Conservation (phyloP, 1,284 basidiomycete species). For the Apiotrichum laibachii region DNA sequence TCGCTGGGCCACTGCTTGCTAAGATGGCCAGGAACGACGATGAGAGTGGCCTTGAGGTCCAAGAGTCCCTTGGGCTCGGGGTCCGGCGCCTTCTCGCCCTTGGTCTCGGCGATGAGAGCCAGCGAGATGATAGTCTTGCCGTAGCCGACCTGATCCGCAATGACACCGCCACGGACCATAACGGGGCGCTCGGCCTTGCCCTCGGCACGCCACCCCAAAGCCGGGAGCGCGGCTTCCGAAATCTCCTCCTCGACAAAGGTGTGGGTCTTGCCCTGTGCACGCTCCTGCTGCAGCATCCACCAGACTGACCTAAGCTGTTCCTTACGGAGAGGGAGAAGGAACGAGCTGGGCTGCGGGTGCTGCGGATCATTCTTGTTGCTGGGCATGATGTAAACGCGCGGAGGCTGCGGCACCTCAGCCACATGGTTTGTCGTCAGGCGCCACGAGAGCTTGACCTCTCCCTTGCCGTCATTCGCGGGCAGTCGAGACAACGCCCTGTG, state of each 20-base stretch:
- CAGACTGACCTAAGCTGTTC: conserved; percentile 86
- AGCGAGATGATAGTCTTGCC: conserved; percentile 95
- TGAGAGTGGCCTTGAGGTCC: conserved; percentile 72
- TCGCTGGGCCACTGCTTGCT: conserved; percentile 87
- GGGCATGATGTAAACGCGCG: conserved; percentile 59
- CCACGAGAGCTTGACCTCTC: conserved; percentile 66
- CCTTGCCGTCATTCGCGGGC: conserved; percentile 60
- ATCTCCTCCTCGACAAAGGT: conserved; percentile 89
- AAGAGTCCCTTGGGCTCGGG: conserved; percentile 54
- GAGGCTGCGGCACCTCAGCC: conserved; percentile 54
- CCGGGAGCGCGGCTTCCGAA: conserved; percentile 77
- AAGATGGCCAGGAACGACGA: conserved; percentile 85
- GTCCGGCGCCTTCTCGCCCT: conserved; percentile 56
- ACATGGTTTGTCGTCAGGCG: conserved; percentile 63
- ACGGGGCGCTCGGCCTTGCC: conserved; percentile 78
- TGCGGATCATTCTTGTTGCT: conserved; percentile 76
- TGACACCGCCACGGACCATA: conserved; percentile 78
- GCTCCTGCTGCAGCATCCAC: conserved; percentile 89
- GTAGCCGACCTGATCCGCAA: conserved; percentile 94
- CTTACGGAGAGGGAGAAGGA: conserved; percentile 65
- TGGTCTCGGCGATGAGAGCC: conserved; percentile 67
- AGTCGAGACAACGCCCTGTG: conserved; percentile 82
- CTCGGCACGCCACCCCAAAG: conserved; percentile 89
- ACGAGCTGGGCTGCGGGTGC: conserved; percentile 74
- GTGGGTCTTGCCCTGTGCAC: conserved; percentile 59